phyloP scores from a whole-genome alignment of 345 rosid genomes.

The Mallotus nudiflorus region DNA sequence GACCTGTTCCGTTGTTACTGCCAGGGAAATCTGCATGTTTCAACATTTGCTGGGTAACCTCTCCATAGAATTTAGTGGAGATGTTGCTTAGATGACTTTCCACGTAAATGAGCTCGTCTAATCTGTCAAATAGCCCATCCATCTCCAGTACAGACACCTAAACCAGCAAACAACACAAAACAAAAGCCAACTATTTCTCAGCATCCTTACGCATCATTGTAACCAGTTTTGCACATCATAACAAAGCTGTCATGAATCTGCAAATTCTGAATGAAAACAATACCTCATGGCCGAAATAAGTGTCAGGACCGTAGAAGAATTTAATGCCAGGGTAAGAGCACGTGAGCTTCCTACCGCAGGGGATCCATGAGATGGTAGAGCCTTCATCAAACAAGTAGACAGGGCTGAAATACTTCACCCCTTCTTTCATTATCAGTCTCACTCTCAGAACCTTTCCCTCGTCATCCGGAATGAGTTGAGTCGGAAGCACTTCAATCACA shows the following conservation, averaged over 20 bases:
- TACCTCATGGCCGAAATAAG: conserved; percentile 84
- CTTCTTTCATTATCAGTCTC: conserved; percentile 94
- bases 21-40: conserved; percentile 96
- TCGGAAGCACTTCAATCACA: conserved; percentile 90
- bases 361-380: conserved; percentile 86
- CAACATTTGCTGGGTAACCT: conserved; percentile 94
- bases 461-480: conserved; percentile 80
- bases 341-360: conserved; percentile 94
- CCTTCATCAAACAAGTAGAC: conserved; percentile 97
- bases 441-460: conserved; percentile 95
- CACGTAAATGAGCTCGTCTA: conserved; percentile 91
- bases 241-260: too few species aligned
- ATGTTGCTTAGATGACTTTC: conserved; percentile 95
- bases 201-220: too few species aligned
- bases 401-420: conserved; percentile 75
- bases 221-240: not conserved
- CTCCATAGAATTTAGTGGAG: conserved; percentile 92
- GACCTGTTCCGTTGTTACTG: conserved; percentile 95
- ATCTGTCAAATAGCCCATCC: conserved; percentile 96
- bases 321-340: conserved; percentile 99
- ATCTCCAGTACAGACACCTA: conserved; percentile 93
- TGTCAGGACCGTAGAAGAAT: conserved; percentile 76
- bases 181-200: too few species aligned
- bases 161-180: not conserved
- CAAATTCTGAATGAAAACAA: too few species aligned